Evolutionary conservation across 73 alveolate species (phyloP), one percentile per base, ranked within the genome.

Genomic region (Paramecium sexaurelia): DNA sequence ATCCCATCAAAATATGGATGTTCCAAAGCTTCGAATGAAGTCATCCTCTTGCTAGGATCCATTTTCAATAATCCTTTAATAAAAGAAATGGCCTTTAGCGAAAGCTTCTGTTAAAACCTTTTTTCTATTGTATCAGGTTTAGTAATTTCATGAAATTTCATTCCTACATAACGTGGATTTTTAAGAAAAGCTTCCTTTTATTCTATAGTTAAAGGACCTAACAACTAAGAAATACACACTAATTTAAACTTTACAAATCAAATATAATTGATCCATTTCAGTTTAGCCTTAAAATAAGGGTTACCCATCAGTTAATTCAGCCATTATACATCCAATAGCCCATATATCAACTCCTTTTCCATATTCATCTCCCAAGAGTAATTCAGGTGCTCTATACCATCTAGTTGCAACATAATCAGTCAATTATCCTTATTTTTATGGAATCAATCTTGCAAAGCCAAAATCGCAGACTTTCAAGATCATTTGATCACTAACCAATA

Each of bases 1-100:
- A 97, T 97, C 19, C 98, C 99, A 55, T 97, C 98, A 84, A 97
- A 97, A 85, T 97, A 97, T 5, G 99, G 98, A 89, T 97, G 99
- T 68, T 94, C 95, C 17, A 97, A 84, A 88, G 98, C 96, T 75
- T 97, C 94, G 78, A 94, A 75, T 17, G 96, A 96, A 15, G 97
- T 97, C 55, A 92, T 93, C 75, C 99, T 85, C 61, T 97, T 97
- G 75, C 92, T 95, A 17, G 99, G 99, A 92, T 97, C 96, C 95
- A 97, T 96, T 19, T 96, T 94, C 51, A 97, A 95, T 94, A 56
- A 97, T 85, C 99, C 96, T 96, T 87, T 97, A 93, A 35, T 95
- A 95, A 17, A 97, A 92, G 24, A 97, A 89, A 87, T 97, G 97
- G 41, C 97, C 98, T 56, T 93, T 95, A 35, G 98, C 97, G 71